Base-by-base conservation (phyloP, 495 filamentous ascomycete species). In the Aspergillus leporis region DNA sequence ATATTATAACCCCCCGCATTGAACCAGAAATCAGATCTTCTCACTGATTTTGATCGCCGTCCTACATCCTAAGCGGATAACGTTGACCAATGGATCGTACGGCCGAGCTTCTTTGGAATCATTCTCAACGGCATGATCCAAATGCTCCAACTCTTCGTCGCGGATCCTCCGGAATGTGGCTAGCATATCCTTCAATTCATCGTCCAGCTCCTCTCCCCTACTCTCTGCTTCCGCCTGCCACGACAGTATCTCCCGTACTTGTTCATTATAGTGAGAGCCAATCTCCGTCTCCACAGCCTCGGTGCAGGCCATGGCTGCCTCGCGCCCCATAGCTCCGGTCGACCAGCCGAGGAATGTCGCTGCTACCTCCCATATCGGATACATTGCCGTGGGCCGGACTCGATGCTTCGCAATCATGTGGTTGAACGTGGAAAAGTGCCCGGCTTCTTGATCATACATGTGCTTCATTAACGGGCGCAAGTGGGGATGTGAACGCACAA, bases 241-340 rank as follows among this genome's bases (percentile, higher is more conserved):
- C 56, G 85, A 83, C 30, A 98, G 66, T 66, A 98, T 77, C 40
- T 81, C 79, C 50, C 90, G 74, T 32, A 98, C 89, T 75, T 98
- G 94, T 41, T 86, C 87, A 70, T 98, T 98, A 70, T 98, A 98
- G 72, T 98, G 94, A 16, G 83, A 84, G 0, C 95, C 94, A 62
- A 98, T 98, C 78, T 98, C 94, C 30, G 95, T 98, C 78, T 98
- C 94, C 30, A 98, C 92, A 5, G 94, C 94, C 75, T 98, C 94
- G 12, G 94, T 98, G 69, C 94, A 98, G 22, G 95, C 94, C 94
- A 98, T 98, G 4, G 94, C 92, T 0, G 94, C 93, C 75, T 98
- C 93, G 40, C 90, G 84, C 0, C 95, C 92, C 81, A 98, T 81
- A n/a, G 92, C 70, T 0, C 87, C 94, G 1, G 94, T 98, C 3